Evolutionary conservation across 2,329 filamentous ascomycete genomes (phyloP).

Genomic region (Colletotrichum agaves): DNA sequence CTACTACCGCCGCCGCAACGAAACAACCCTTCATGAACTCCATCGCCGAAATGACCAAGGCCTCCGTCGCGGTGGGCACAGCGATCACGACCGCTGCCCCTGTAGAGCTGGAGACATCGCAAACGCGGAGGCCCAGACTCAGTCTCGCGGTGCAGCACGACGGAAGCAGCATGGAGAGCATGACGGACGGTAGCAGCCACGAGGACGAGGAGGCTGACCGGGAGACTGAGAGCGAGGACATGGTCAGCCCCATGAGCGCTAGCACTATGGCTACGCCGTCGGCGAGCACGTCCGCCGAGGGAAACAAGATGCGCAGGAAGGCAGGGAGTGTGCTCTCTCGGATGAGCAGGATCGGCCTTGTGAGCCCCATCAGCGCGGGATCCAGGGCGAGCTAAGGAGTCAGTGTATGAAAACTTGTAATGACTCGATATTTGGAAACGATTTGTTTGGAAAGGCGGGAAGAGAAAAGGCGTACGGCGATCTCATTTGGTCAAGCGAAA

Average conservation of each 20-base stretch:
- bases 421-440: not conserved
- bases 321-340: conserved; percentile 33
- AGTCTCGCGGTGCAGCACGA: conserved; percentile 24
- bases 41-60: not conserved
- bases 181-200: conserved; percentile 45
- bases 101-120: conserved; percentile 21
- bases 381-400: not conserved
- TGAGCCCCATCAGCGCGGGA: conserved; percentile 24
- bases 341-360: conserved; percentile 33
- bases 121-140: not conserved
- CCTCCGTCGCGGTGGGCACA: not conserved
- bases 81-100: not conserved
- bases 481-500: not conserved
- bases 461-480: not conserved
- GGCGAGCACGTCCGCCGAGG: not conserved
- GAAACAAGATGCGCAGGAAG: conserved; percentile 29
- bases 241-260: conserved; percentile 39
- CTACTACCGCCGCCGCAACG: no score
- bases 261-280: not conserved
- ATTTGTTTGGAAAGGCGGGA: not conserved
- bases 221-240: conserved; percentile 38
- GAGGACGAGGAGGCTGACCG: conserved; percentile 39
- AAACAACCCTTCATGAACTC: conserved; percentile 14
- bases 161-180: conserved; percentile 41
- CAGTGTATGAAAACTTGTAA: not conserved